phyloP scores from a whole-genome alignment of 192 early-diverging fungal species.

The Geranomyces michiganensis region DNA sequence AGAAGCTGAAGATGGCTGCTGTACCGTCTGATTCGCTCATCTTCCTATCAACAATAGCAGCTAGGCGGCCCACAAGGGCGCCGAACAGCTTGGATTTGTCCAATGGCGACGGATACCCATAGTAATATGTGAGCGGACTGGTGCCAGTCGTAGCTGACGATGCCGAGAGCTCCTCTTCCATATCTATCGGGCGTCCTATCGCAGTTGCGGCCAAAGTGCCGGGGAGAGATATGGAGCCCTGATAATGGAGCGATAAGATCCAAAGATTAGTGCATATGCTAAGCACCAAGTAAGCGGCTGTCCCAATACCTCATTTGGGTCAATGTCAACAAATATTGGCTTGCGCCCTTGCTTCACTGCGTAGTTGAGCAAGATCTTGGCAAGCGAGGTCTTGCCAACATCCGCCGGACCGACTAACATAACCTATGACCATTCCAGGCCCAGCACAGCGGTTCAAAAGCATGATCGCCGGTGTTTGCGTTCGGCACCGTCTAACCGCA shows the following conservation, averaged over 20 bases:
- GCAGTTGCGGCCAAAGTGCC: conserved; percentile 81
- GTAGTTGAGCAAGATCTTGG: conserved; percentile 88
- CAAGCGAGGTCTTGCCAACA: conserved; percentile 88
- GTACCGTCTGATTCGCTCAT: conserved; percentile 41
- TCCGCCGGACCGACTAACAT: conserved; percentile 91
- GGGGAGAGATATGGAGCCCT: conserved; percentile 84
- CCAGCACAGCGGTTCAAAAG: conserved; percentile 2
- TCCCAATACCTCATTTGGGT: conserved; percentile 64
- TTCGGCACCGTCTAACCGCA: not conserved
- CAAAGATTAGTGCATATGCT: no score
- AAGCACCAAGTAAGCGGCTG: not conserved
- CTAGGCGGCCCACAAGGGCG: conserved; percentile 64
- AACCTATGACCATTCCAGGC: conserved; percentile 45
- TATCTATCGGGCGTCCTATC: conserved; percentile 76
- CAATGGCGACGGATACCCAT: conserved; percentile 73
- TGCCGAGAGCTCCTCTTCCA: conserved; percentile 79
- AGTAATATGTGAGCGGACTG: conserved; percentile 87
- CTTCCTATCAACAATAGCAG: conserved; percentile 65
- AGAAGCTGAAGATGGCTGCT: not conserved
- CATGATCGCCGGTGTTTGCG: not conserved
- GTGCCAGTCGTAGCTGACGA: conserved; percentile 69
- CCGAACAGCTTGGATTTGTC: conserved; percentile 85
- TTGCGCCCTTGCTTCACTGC: conserved; percentile 70
- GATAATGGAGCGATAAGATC: not conserved
- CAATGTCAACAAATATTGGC: conserved; percentile 85